Conservation (phyloP, 192 early-diverging fungal genomes). For the Chytriomyces confervae region DNA sequence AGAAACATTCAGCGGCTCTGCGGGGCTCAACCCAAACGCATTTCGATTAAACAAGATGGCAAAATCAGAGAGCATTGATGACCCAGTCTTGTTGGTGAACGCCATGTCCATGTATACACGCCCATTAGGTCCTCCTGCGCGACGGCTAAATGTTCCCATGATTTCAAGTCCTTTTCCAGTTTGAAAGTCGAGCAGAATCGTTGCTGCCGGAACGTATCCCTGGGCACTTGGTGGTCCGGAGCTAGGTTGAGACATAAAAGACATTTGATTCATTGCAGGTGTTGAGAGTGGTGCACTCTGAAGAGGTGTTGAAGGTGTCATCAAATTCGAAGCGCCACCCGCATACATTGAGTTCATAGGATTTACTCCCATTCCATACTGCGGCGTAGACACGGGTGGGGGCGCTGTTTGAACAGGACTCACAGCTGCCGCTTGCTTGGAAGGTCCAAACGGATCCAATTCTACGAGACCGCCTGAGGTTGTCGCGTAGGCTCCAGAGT, state of each 20-base stretch:
- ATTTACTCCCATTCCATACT: constrained; percentile 29
- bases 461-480: constrained; percentile 25
- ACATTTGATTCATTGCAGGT: background rate
- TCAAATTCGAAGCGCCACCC: background rate
- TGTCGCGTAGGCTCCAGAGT: background rate
- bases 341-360: background rate
- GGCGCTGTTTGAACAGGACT: background rate
- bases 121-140: constrained; percentile 26
- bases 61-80: constrained; percentile 53
- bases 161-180: constrained; percentile 25
- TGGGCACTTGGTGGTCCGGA: background rate
- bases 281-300: background rate
- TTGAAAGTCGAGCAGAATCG: constrained; percentile 18
- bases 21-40: constrained; percentile 56
- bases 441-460: constrained; percentile 32
- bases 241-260: background rate
- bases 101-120: constrained; percentile 50
- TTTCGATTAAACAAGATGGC: constrained; percentile 69
- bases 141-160: constrained; percentile 33
- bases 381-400: background rate
- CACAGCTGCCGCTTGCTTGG: constrained; percentile 21
- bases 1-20: constrained; percentile 46
- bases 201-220: background rate
- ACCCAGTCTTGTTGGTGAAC: constrained; percentile 44
- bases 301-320: background rate